Evolutionary conservation across 192 early-diverging fungal species (phyloP).

Genomic region (Coemansia biformis): DNA sequence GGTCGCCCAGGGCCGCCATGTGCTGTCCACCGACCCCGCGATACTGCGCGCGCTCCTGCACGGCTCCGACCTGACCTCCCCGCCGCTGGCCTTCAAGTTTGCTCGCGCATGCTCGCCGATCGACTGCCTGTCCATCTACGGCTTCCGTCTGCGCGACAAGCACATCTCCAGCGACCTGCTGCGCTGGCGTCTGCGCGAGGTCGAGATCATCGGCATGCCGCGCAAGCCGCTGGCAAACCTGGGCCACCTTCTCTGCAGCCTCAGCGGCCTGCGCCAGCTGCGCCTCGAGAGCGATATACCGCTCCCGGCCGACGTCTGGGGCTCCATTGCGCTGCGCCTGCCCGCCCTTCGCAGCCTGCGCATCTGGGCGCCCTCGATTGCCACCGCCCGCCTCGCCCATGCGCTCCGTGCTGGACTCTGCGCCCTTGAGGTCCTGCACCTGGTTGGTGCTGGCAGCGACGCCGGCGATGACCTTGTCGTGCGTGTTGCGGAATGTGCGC

Average conservation of each 20-base stretch:
- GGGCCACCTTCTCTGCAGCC: conserved; percentile 24
- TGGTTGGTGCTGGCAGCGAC: conserved; percentile 26
- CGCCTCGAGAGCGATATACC: conserved; percentile 40
- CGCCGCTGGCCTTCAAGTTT: conserved; percentile 33
- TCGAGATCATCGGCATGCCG: conserved; percentile 42
- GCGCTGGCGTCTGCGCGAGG: conserved; percentile 44
- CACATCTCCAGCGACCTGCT: conserved; percentile 37
- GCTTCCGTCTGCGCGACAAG: conserved; percentile 43
- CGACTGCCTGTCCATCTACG: conserved; percentile 38
- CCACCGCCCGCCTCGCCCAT: conserved; percentile 15
- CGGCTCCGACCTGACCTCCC: conserved; percentile 38
- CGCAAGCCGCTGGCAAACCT: conserved; percentile 38
- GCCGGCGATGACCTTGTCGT: conserved; percentile 22
- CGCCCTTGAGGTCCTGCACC: conserved; percentile 22
- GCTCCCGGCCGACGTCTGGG: conserved; percentile 32
- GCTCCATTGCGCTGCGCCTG: conserved; percentile 26
- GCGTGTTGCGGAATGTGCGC: conserved; percentile 11
- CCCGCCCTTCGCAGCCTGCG: conserved; percentile 26
- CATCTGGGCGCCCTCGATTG: conserved; percentile 33
- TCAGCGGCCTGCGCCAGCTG: conserved; percentile 27
- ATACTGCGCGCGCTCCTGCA: conserved; percentile 36
- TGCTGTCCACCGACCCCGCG: conserved; percentile 29
- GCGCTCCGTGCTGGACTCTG: conserved; percentile 7
- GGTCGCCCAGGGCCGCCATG: conserved; percentile 34
- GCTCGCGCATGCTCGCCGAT: conserved; percentile 43